Conservation (phyloP, 1,139 yeast species). For the Kodamaea ohmeri region DNA sequence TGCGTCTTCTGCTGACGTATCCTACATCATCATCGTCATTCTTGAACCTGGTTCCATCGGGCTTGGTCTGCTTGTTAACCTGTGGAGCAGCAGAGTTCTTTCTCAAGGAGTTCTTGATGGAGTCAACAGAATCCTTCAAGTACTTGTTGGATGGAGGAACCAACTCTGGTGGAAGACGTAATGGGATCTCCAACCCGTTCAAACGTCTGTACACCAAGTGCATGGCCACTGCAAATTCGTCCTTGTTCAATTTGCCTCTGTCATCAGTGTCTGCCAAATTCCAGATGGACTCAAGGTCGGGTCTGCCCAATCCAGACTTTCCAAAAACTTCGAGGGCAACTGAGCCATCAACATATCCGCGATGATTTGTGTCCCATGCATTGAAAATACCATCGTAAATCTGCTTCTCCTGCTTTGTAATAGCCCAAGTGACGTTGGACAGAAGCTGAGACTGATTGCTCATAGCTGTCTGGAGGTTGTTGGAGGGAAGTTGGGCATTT, state of each 20-base stretch:
- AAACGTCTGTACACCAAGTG: constrained; percentile 73
- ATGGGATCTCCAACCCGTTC: constrained; percentile 74
- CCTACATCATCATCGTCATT: constrained; percentile 63
- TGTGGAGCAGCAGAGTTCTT: constrained; percentile 33
- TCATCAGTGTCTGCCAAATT: constrained; percentile 70
- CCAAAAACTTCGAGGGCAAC: constrained; percentile 85
- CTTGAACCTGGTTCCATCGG: constrained; percentile 63
- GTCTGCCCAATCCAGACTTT: constrained; percentile 82
- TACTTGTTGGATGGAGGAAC: constrained; percentile 78
- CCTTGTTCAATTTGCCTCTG: constrained; percentile 69
- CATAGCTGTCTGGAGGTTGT: constrained; percentile 49
- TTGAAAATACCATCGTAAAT: constrained; percentile 83
- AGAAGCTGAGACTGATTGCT: constrained; percentile 42
- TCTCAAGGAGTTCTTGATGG: constrained; percentile 43
- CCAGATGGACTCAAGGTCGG: constrained; percentile 90
- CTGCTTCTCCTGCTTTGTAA: constrained; percentile 80
- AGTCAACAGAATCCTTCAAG: constrained; percentile 43
- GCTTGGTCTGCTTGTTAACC: constrained; percentile 33
- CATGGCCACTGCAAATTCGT: constrained; percentile 83
- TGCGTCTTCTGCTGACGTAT: constrained; percentile 67
- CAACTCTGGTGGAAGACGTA: constrained; percentile 66
- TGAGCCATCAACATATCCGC: constrained; percentile 75
- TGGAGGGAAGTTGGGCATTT: constrained; percentile 39
- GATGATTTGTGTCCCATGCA: constrained; percentile 74
- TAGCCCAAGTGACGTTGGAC: constrained; percentile 66